Evolutionary conservation across 805 yeast species (phyloP).

Genomic region (Saturnispora sekii): DNA sequence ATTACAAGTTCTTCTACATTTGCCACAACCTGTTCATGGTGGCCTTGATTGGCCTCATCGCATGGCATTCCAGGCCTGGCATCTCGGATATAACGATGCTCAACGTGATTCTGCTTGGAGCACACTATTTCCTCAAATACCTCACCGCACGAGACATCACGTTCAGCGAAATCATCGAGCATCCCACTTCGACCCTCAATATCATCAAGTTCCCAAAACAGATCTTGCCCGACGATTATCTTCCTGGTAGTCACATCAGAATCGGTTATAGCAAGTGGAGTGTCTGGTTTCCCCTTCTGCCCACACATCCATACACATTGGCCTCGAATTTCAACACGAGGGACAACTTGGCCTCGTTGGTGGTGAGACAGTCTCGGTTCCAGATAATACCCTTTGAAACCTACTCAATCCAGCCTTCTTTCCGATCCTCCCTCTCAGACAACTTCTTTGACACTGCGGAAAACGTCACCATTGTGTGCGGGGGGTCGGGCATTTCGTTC

Average conservation of each 20-base stretch:
- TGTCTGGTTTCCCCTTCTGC: conserved; percentile 37
- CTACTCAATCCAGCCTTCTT: conserved; percentile 34
- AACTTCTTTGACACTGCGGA: conserved; percentile 40
- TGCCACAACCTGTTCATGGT: conserved; percentile 45
- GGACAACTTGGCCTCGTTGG: conserved; percentile 32
- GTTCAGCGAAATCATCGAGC: conserved; percentile 15
- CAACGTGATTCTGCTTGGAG: conserved; percentile 24
- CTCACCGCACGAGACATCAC: conserved; percentile 14
- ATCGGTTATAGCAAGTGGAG: conserved; percentile 30
- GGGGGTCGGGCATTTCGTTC: conserved; percentile 67
- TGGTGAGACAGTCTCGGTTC: conserved; percentile 36
- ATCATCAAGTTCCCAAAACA: conserved; percentile 14
- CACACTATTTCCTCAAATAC: conserved; percentile 31
- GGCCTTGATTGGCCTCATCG: conserved; percentile 34
- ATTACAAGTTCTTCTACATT: conserved; percentile 46
- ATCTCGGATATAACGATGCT: conserved; percentile 32
- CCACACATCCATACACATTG: conserved; percentile 64
- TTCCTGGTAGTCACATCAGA: conserved; percentile 53
- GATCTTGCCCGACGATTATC: conserved; percentile 17
- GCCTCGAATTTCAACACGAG: conserved; percentile 28
- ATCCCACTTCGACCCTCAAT: conserved; percentile 10
- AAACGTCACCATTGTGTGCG: conserved; percentile 47
- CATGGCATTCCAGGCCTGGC: conserved; percentile 65
- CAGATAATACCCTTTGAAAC: conserved; percentile 23
- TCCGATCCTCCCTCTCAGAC: conserved; percentile 33